Conservation (phyloP, 2,329 filamentous ascomycete species). For the Chaetomiaceae sp. region DNA sequence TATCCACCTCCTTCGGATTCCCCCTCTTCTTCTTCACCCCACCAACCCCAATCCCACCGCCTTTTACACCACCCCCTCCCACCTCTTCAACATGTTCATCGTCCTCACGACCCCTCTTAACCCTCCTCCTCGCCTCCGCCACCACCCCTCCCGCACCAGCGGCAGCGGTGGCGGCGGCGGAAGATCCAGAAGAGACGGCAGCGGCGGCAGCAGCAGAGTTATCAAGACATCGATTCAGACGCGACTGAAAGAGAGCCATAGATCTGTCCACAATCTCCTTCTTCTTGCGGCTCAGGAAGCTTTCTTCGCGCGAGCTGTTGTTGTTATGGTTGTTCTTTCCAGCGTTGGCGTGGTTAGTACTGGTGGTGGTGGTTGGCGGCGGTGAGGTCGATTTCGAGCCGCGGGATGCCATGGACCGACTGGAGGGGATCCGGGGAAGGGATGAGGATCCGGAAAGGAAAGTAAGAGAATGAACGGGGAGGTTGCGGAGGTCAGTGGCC, state of each 20-base stretch:
- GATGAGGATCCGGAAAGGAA: too few relatives aligned
- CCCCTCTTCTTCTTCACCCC: conserved; percentile 20
- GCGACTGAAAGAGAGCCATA: conserved; percentile 23
- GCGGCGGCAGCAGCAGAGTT: conserved; percentile 9
- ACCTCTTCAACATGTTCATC: conserved; percentile 7
- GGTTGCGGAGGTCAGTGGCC: conserved; percentile 8
- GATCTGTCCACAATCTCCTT: conserved; percentile 26
- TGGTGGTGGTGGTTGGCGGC: conserved; percentile 4
- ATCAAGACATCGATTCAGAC: conserved; percentile 26
- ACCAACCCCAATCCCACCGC: neutral
- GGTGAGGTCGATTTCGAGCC: conserved; percentile 21
- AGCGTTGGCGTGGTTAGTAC: neutral
- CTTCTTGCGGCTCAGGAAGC: conserved; percentile 24
- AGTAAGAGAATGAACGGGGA: neutral
- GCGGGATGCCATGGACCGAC: conserved; percentile 25
- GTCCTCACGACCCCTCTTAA: conserved; percentile 19
- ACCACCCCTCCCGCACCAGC: neutral
- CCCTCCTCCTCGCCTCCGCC: neutral
- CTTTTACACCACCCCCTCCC: neutral
- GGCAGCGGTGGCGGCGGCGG: conserved; percentile 5
- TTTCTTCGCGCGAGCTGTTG: conserved; percentile 11
- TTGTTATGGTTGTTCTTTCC: neutral
- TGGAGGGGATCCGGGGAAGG: neutral
- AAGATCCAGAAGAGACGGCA: neutral
- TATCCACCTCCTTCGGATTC: conserved; percentile 8